phyloP scores from a whole-genome alignment of 169 alveolate genomes.

The Plasmodium cynomolgi region DNA sequence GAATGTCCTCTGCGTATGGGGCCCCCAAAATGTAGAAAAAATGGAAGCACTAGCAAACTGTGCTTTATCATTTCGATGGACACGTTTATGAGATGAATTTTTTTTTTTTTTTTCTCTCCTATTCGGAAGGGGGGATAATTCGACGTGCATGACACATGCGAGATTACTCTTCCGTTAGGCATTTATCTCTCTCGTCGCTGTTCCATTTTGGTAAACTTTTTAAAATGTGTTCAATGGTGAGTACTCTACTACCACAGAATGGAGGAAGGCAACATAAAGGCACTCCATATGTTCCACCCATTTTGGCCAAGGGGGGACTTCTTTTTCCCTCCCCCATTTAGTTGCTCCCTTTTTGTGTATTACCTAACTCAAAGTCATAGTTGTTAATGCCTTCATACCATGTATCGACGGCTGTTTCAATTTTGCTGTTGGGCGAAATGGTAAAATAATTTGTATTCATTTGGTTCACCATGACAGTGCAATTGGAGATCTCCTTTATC shows the following conservation, averaged over 20 bases:
- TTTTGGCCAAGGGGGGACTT: not conserved
- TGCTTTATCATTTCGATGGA: not conserved
- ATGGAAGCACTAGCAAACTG: not conserved
- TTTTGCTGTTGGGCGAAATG: not conserved
- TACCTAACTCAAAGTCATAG: slow-evolving; percentile 72
- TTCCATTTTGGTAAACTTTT: not conserved
- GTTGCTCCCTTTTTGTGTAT: not conserved
- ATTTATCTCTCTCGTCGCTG: not conserved
- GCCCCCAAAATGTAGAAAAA: not conserved
- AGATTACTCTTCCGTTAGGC: not conserved
- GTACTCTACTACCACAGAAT: not conserved
- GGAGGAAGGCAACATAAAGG: not conserved
- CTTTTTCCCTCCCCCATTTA: not conserved
- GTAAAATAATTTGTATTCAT: slow-evolving; percentile 53
- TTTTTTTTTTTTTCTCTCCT: not conserved
- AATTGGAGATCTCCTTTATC: slow-evolving; percentile 22
- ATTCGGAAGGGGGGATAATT: not conserved
- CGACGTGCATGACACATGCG: not conserved
- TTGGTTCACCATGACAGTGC: slow-evolving; percentile 25
- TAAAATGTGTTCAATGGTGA: not conserved
- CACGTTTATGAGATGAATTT: not conserved
- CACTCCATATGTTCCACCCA: not conserved
- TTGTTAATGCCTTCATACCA: slow-evolving; percentile 74
- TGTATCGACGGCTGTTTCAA: slow-evolving; percentile 53
- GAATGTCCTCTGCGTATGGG: not conserved